phyloP scores from a whole-genome alignment of 371 early-diverging fungal genomes.

The Aphelidium insulamus region DNA sequence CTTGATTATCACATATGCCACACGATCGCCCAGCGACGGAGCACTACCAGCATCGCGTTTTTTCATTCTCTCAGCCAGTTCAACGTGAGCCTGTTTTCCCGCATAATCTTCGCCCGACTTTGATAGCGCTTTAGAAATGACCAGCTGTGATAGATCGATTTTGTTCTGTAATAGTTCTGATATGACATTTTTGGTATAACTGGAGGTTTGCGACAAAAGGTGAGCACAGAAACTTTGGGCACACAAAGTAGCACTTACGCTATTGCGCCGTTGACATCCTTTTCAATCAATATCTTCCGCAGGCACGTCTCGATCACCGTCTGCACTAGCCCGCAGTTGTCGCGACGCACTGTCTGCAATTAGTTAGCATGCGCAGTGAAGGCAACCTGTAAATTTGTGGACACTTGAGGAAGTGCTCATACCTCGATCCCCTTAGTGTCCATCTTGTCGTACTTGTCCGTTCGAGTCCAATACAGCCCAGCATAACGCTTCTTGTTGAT shows the following conservation, averaged over 20 bases:
- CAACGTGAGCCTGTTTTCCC: slow-evolving; percentile 92
- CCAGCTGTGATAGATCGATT: slow-evolving; percentile 90
- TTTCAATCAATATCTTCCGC: slow-evolving; percentile 73
- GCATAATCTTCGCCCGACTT: slow-evolving; percentile 84
- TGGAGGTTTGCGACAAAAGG: slow-evolving; percentile 5
- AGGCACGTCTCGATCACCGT: slow-evolving; percentile 87
- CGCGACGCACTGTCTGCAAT: slow-evolving; percentile 93
- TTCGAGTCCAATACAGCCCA: slow-evolving; percentile 93
- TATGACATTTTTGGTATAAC: slow-evolving; percentile 77
- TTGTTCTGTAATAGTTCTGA: slow-evolving; percentile 85
- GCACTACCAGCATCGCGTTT: slow-evolving; percentile 94
- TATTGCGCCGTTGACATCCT: slow-evolving; percentile 76
- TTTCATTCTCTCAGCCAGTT: slow-evolving; percentile 89
- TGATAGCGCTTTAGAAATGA: slow-evolving; percentile 93
- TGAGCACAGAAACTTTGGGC: neutral
- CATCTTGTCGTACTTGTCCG: slow-evolving; percentile 79
- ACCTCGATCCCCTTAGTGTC: slow-evolving; percentile 99
- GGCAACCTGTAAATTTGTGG: too few relatives aligned
- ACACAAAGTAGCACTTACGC: slow-evolving; percentile 17
- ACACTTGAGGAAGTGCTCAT: slow-evolving; percentile 2
- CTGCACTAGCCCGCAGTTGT: slow-evolving; percentile 90
- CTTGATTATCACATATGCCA: slow-evolving; percentile 96
- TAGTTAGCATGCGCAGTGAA: too few relatives aligned
- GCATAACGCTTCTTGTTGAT: slow-evolving; percentile 99
- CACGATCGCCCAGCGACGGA: slow-evolving; percentile 94